Base-by-base conservation (phyloP, 495 filamentous ascomycete genomes). In the Umbilicaria muhlenbergii region DNA sequence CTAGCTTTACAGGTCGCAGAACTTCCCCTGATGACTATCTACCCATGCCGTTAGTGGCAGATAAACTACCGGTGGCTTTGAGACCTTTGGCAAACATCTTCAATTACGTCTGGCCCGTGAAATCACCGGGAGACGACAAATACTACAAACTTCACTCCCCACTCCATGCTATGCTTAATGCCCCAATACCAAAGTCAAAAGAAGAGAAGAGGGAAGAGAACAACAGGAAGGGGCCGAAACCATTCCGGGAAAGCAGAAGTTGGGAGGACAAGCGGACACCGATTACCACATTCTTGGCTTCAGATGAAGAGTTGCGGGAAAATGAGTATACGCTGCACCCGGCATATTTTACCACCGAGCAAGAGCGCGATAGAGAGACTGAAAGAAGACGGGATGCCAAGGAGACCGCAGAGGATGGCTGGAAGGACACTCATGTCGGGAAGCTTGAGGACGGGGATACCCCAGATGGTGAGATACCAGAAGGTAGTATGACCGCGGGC, bases 261-360 rank as follows among this genome's bases (percentile, higher is more conserved):
- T 82, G 73, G 66, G 68, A 70, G 37, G 71, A 81, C 39, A 70
- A 80, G 52, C 75, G 82, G 32, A 93, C 87, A 0, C 70, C 78
- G 2, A 78, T 96, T 43, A 86, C 83, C 13, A 68, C 77, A 15
- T 84, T 88, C 43, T 50, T 96, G 24, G 77, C 74, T 34, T 73
- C 74, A 4, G 54, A 73, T 3, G 72, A 81, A 19, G 80, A 95
- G 41, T 66, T 94, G n/a, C 63, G 73, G 39, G 84, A 91, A 31
- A 81, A 85, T 44, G 80, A 86, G 5, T 96, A 84, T 53, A 66
- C 76, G 0, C 45, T 89, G 11, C 91, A 98, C 58, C 86, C 86
- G 3, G 79, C 78, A 11, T 69, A 76, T 43, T 71, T 71, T 41
- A 43, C 45, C 14, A 53, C 58, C 0, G 64, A 66, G 12, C 44